Percentiles rank a stretch among this genome's conserved stretches.
These are phyloP conservation scores for Daedaleopsis nitida DNA, from an alignment of 768 basidiomycete genomes.

Conservation along the genomic window DNA sequence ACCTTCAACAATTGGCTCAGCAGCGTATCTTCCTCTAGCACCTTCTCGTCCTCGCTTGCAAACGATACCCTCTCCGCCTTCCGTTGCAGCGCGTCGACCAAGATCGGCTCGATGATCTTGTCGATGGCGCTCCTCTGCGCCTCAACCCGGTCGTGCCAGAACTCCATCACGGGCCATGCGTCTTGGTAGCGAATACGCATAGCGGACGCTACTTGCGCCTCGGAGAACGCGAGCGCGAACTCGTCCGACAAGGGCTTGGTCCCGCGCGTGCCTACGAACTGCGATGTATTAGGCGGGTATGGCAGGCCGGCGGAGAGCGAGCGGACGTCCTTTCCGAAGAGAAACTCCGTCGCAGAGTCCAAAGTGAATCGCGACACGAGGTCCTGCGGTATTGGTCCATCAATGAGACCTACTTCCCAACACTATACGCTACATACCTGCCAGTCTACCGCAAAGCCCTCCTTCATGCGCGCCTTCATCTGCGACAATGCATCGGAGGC, in stretches of 20 bases:
- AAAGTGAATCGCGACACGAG: constrained; percentile 33
- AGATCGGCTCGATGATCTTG: constrained; percentile 50
- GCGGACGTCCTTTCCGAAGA: constrained; percentile 47
- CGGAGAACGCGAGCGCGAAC: constrained; percentile 43
- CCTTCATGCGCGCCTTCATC: constrained; percentile 33
- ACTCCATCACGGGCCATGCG: constrained; percentile 47
- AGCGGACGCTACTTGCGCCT: constrained; percentile 37
- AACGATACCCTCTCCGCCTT: constrained; percentile 24
- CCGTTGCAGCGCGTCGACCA: constrained; percentile 44
- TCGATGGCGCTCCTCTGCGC: constrained; percentile 43
- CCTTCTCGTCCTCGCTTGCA: constrained; percentile 17
- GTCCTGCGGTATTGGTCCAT: constrained; percentile 31
- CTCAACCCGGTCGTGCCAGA: constrained; percentile 44
- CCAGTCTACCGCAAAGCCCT: constrained; percentile 45
- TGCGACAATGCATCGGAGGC: constrained; percentile 35
- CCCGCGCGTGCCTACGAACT: constrained; percentile 22
- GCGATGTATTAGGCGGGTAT: constrained; percentile 37
- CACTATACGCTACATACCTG: constrained; percentile 29
- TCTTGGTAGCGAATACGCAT: constrained; percentile 39
- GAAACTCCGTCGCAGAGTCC: constrained; percentile 23
- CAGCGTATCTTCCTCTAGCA: constrained; percentile 36
- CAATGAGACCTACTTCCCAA: no score
- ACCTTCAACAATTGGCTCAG: constrained; percentile 40
- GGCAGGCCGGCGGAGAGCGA: constrained; percentile 39
- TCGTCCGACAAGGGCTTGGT: constrained; percentile 33